phyloP scores from a whole-genome alignment of 495 filamentous ascomycete genomes.

The Copromyces sp. region DNA sequence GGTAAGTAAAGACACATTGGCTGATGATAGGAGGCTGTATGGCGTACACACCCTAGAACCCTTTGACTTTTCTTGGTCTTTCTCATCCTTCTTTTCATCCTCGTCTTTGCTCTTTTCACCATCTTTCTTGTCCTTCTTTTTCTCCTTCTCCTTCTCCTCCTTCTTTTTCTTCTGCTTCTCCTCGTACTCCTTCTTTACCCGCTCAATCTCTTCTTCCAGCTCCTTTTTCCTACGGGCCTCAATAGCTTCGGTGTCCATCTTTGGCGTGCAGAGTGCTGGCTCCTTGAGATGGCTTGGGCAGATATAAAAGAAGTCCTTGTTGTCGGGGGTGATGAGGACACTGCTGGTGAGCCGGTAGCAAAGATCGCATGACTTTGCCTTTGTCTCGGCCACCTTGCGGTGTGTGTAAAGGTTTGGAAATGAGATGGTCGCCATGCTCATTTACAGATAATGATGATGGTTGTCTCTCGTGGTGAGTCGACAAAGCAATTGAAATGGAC shows the following conservation, averaged over 20 bases:
- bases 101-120: constrained; percentile 46
- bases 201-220: constrained; percentile 59
- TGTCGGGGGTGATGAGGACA: constrained; percentile 83
- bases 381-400: constrained; percentile 77
- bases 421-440: constrained; percentile 23
- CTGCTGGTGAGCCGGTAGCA: constrained; percentile 83
- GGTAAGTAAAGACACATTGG: neutral
- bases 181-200: constrained; percentile 71
- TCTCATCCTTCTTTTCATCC: constrained; percentile 29
- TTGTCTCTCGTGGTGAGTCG: neutral
- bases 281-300: constrained; percentile 82
- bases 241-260: constrained; percentile 64
- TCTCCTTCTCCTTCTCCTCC: constrained; percentile 36
- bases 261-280: constrained; percentile 66
- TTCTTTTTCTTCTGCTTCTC: constrained; percentile 54
- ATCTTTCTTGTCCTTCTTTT: constrained; percentile 41
- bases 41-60: constrained; percentile 34
- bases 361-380: constrained; percentile 73
- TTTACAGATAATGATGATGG: neutral
- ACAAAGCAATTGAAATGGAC: neutral
- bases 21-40: constrained; percentile 23
- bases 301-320: constrained; percentile 95
- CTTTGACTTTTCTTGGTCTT: constrained; percentile 40
- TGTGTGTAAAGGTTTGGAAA: constrained; percentile 79
- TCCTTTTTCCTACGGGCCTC: constrained; percentile 61